These are phyloP conservation scores for Cystobasidium onofrii DNA, from an alignment of 768 basidiomycete genomes.

Conservation along the genomic window DNA sequence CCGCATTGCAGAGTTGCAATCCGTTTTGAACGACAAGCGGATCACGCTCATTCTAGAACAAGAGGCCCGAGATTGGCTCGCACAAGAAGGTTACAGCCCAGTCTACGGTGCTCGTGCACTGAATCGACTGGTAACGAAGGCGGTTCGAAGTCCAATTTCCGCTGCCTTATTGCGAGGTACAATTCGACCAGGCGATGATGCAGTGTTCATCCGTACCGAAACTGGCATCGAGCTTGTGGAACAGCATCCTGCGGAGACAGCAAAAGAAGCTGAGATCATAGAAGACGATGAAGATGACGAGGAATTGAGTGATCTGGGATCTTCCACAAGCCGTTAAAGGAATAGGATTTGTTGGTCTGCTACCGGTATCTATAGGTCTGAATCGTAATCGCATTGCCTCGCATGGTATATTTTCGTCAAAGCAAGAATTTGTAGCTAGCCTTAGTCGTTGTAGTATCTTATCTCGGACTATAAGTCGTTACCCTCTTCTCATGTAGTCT, in stretches of 20 bases:
- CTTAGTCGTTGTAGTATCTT: not conserved
- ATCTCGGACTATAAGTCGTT: too few relatives aligned
- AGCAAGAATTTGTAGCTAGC: not conserved
- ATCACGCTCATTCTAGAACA: constrained; percentile 68
- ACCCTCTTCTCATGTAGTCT: too few relatives aligned
- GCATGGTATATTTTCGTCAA: not conserved
- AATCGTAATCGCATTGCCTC: too few relatives aligned
- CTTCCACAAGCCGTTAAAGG: not conserved
- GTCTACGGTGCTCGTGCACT: constrained; percentile 69
- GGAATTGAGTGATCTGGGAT: not conserved
- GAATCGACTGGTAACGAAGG: constrained; percentile 61
- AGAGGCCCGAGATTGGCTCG: constrained; percentile 59
- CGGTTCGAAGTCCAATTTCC: not conserved
- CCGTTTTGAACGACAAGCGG: constrained; percentile 64
- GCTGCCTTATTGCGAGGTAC: constrained; percentile 12
- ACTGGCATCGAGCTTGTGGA: constrained; percentile 10
- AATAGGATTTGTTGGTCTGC: too few relatives aligned
- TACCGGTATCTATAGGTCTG: too few relatives aligned
- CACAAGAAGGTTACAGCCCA: constrained; percentile 67
- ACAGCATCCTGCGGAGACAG: constrained; percentile 14
- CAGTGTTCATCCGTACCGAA: constrained; percentile 14
- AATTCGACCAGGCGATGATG: constrained; percentile 20
- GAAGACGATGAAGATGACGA: constrained; percentile 20
- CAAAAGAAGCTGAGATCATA: constrained; percentile 10
- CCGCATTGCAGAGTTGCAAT: constrained; percentile 74